Conservation (phyloP, 495 filamentous ascomycete genomes). For the Apodospora peruviana region DNA sequence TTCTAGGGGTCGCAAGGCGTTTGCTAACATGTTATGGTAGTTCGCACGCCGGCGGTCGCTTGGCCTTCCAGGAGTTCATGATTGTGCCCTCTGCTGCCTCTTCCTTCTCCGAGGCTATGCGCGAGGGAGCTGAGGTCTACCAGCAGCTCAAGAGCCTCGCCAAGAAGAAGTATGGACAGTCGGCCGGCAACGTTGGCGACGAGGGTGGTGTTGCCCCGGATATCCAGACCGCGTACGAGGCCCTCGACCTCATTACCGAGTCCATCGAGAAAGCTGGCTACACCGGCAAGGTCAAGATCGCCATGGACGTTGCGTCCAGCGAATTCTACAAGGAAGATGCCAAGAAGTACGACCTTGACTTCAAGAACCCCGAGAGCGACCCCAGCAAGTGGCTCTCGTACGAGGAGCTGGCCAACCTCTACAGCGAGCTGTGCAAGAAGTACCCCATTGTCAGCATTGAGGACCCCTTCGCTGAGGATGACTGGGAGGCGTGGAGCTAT, state of each 20-base stretch:
- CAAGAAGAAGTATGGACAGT: constrained; percentile 99
- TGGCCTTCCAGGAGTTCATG: constrained; percentile 99
- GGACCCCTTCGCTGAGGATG: constrained; percentile 66
- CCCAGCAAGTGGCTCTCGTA: constrained; percentile 96
- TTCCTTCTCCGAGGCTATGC: constrained; percentile 90
- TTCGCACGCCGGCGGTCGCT: constrained; percentile 95
- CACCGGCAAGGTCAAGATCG: constrained; percentile 90
- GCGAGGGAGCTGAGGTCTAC: constrained; percentile 95
- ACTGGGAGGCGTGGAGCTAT: constrained; percentile 99
- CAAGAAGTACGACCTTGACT: constrained; percentile 99
- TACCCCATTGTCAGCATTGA: constrained; percentile 91
- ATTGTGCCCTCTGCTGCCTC: constrained; percentile 84
- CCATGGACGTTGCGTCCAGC: constrained; percentile 98
- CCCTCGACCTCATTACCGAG: constrained; percentile 91
- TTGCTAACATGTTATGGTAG: constrained; percentile 32
- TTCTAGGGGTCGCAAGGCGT: not conserved
- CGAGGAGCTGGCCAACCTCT: constrained; percentile 92
- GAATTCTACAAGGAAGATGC: constrained; percentile 98
- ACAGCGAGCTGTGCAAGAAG: constrained; percentile 80
- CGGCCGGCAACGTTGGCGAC: constrained; percentile 97
- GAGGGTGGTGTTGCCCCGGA: constrained; percentile 99
- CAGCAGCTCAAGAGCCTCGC: constrained; percentile 94
- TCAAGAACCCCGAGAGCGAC: constrained; percentile 98
- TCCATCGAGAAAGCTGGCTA: constrained; percentile 94
- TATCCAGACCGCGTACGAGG: constrained; percentile 95